phyloP scores from a whole-genome alignment of 345 rosid species.

The Hirschfeldia incana region DNA sequence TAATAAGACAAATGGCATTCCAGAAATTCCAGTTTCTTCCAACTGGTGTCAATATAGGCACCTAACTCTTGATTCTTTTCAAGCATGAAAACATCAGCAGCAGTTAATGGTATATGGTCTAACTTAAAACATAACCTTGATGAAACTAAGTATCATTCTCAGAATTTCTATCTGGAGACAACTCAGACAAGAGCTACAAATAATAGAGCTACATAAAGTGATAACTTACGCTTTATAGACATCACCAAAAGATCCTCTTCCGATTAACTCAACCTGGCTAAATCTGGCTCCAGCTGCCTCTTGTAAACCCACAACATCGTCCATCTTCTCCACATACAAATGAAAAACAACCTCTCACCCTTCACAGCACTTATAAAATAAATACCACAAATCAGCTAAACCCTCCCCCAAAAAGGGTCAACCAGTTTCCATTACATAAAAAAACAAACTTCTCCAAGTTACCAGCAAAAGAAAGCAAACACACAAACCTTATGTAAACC shows the following conservation, averaged over 20 bases:
- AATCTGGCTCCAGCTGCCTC: slow-evolving; percentile 87
- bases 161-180: neutral
- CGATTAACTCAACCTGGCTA: slow-evolving; percentile 83
- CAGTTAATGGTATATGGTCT: no score
- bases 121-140: no score
- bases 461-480: neutral
- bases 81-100: neutral
- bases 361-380: neutral
- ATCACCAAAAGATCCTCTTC: slow-evolving; percentile 95
- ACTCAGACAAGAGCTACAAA: neutral
- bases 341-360: slow-evolving; percentile 23
- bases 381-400: slow-evolving; percentile 17
- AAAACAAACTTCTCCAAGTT: neutral
- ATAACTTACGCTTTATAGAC: slow-evolving; percentile 88
- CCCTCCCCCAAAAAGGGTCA: slow-evolving; percentile 21
- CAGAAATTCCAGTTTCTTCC: neutral
- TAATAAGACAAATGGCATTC: neutral
- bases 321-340: slow-evolving; percentile 56
- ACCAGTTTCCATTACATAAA: slow-evolving; percentile 12
- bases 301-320: slow-evolving; percentile 69
- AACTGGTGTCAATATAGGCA: neutral
- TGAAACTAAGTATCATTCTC: neutral
- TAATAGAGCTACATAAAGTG: neutral
- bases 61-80: neutral
- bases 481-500: neutral